These are phyloP conservation scores for Butyriboletus appendiculatus DNA, from an alignment of 1,284 basidiomycete species.

Conservation along the genomic window DNA sequence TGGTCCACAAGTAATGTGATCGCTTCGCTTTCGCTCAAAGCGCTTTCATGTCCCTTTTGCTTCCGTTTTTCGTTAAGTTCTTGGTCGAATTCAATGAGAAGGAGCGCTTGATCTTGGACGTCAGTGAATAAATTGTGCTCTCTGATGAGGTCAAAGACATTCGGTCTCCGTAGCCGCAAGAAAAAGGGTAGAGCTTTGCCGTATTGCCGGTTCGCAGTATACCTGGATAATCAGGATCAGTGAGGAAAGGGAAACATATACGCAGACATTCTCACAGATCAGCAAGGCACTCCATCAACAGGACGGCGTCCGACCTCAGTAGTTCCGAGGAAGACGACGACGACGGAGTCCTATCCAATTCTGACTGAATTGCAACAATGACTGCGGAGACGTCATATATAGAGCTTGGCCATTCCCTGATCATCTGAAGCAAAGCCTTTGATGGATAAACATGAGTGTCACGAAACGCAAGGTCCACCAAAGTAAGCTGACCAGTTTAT, in stretches of 20 bases:
- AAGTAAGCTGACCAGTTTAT: constrained; percentile 60
- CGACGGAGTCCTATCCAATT: constrained; percentile 68
- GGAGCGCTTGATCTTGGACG: constrained; percentile 89
- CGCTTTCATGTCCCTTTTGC: constrained; percentile 41
- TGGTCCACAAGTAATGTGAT: constrained; percentile 92
- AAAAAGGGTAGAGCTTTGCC: constrained; percentile 93
- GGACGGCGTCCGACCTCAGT: constrained; percentile 42
- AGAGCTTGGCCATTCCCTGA: constrained; percentile 87
- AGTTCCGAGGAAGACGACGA: constrained; percentile 45
- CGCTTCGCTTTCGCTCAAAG: constrained; percentile 59
- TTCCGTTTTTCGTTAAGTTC: constrained; percentile 72
- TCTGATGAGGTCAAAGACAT: constrained; percentile 94
- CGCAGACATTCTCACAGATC: constrained; percentile 65
- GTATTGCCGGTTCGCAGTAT: constrained; percentile 86
- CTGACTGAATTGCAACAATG: constrained; percentile 84
- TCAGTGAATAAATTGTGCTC: constrained; percentile 96
- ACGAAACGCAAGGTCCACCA: not conserved
- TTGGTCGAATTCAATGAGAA: constrained; percentile 94
- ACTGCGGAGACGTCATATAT: constrained; percentile 91
- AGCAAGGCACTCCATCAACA: constrained; percentile 91
- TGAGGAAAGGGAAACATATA: not conserved
- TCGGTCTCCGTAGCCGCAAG: constrained; percentile 81
- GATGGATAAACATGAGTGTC: constrained; percentile 2
- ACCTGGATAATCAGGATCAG: constrained; percentile 31
- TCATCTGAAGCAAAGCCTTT: constrained; percentile 75